Evolutionary conservation across 768 basidiomycete genomes (phyloP).

Genomic region (Rhizopogon vesiculosus): DNA sequence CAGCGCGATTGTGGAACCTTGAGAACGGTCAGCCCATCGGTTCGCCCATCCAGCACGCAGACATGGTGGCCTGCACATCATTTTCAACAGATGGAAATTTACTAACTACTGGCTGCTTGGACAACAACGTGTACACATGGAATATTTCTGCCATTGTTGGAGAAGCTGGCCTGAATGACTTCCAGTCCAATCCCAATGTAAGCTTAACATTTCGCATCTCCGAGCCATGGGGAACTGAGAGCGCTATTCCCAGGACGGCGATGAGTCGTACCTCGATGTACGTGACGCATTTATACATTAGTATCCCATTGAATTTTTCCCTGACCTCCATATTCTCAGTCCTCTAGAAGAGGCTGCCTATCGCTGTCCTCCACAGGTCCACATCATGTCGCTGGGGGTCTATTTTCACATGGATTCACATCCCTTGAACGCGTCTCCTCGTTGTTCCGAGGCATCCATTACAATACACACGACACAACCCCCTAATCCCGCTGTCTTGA

Average conservation of each 20-base stretch:
- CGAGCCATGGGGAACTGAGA: not conserved
- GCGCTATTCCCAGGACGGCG: not conserved
- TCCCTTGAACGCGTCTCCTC: not conserved
- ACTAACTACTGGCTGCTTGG: not conserved
- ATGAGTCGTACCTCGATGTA: not conserved
- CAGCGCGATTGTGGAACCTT: not conserved
- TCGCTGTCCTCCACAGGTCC: too few relatives aligned
- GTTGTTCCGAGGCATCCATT: not conserved
- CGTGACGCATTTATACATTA: not conserved
- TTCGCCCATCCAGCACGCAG: not conserved
- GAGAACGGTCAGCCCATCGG: not conserved
- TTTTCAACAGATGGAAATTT: not conserved
- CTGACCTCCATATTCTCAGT: too few relatives aligned
- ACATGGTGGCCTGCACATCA: not conserved
- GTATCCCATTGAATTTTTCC: too few relatives aligned
- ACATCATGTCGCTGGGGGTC: too few relatives aligned
- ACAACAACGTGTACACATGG: not conserved
- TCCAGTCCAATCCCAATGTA: not conserved
- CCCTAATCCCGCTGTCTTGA: not conserved
- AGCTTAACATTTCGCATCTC: not conserved
- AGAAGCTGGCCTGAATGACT: not conserved
- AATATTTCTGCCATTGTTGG: not conserved
- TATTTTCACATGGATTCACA: too few relatives aligned
- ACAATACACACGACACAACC: too few relatives aligned
- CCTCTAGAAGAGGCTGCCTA: too few relatives aligned